Percentiles rank a stretch among this genome's conserved stretches.
Conservation (phyloP, 495 filamentous ascomycete species). For the Niebla homalea region DNA sequence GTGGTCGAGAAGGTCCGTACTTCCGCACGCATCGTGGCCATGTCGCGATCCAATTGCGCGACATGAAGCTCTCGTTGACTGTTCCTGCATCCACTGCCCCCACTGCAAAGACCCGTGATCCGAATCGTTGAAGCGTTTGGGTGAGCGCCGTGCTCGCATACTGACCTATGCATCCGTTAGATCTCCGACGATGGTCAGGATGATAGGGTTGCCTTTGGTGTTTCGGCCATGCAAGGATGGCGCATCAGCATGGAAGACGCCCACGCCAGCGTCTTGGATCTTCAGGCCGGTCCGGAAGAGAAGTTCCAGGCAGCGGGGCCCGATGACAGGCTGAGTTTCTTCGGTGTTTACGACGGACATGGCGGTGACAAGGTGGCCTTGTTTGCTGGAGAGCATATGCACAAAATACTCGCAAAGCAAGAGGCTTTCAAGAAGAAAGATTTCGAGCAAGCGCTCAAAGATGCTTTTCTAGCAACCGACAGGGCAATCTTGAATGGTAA, state of each 20-base stretch:
- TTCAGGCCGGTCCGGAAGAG: slow-evolving; percentile 51
- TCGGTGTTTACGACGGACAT: slow-evolving; percentile 96
- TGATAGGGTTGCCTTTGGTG: slow-evolving; percentile 81
- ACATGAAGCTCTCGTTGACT: neutral
- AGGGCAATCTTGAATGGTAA: slow-evolving; percentile 88
- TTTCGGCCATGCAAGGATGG: slow-evolving; percentile 99
- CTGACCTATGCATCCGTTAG: slow-evolving; percentile 30
- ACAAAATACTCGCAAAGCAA: slow-evolving; percentile 88
- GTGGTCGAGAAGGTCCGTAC: slow-evolving; percentile 90
- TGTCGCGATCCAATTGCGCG: neutral
- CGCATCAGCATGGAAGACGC: slow-evolving; percentile 99
- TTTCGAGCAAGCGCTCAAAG: slow-evolving; percentile 91
- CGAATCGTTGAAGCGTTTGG: neutral
- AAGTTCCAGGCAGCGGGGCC: slow-evolving; percentile 45
- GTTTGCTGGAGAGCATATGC: slow-evolving; percentile 84
- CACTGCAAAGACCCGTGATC: slow-evolving; percentile 4
- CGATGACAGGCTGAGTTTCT: slow-evolving; percentile 76
- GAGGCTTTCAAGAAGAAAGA: slow-evolving; percentile 81
- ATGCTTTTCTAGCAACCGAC: slow-evolving; percentile 93
- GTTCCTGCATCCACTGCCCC: neutral
- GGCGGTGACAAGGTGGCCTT: slow-evolving; percentile 92
- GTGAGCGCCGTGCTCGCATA: neutral
- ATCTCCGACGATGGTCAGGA: slow-evolving; percentile 78
- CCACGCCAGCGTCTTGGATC: slow-evolving; percentile 77
- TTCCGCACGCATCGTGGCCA: too few species aligned